Evolutionary conservation across 2,329 filamentous ascomycete genomes (phyloP).

Genomic region (Aspergillus ochraceus): DNA sequence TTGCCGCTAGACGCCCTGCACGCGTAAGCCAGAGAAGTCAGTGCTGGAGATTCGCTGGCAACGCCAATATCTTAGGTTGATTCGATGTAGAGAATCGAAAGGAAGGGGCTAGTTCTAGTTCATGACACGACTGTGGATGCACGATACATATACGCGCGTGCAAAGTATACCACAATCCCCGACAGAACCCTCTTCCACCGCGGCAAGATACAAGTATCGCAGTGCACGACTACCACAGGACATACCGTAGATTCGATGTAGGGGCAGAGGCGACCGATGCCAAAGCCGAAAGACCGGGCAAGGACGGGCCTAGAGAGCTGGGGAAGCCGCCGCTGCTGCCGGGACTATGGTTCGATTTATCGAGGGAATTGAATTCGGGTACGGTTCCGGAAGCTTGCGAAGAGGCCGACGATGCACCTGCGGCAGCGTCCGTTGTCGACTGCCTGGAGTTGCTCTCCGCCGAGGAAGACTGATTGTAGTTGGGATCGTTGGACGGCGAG

Average conservation of each 20-base stretch:
- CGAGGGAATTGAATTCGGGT: constrained; percentile 30
- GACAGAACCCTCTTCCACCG: neutral
- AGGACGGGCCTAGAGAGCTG: constrained; percentile 41
- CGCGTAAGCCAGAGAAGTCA: constrained; percentile 25
- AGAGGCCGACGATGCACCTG: constrained; percentile 54
- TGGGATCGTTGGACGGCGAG: constrained; percentile 46
- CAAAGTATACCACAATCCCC: neutral
- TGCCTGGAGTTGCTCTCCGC: constrained; percentile 49
- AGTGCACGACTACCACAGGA: constrained; percentile 4
- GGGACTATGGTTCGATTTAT: constrained; percentile 26
- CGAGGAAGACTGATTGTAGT: constrained; percentile 45
- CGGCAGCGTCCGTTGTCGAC: constrained; percentile 42
- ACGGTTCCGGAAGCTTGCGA: constrained; percentile 47
- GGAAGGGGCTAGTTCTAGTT: neutral
- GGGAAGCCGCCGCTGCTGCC: constrained; percentile 28
- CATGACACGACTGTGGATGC: neutral
- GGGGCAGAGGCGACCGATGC: constrained; percentile 58
- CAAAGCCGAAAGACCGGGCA: constrained; percentile 61
- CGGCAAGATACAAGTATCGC: neutral
- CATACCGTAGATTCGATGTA: constrained; percentile 54
- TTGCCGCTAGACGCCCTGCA: constrained; percentile 40
- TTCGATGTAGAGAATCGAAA: neutral
- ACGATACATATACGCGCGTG: neutral
- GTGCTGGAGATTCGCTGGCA: constrained; percentile 1
- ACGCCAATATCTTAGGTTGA: neutral